phyloP scores from a whole-genome alignment of 148 eudicot species.

The Rhododendron mucronatum region DNA sequence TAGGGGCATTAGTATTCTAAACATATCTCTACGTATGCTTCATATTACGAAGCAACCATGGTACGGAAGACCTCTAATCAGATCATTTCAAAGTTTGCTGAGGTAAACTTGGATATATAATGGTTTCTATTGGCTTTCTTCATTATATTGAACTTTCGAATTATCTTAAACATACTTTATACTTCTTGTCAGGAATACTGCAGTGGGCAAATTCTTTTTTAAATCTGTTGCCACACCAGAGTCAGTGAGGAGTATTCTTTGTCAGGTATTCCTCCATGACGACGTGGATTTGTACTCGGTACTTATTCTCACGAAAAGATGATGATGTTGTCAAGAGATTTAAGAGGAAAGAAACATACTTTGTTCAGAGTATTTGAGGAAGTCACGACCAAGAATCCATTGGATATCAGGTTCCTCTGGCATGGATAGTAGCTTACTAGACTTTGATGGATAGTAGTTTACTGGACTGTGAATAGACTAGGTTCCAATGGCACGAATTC shows the following conservation, averaged over 20 bases:
- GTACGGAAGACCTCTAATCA: conserved; percentile 70
- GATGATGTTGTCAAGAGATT: background rate
- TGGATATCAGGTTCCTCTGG: background rate
- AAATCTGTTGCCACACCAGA: conserved; percentile 70
- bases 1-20: conserved; percentile 70
- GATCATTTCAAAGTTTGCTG: conserved; percentile 69
- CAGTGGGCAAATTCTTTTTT: conserved; percentile 72
- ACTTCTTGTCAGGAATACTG: conserved; percentile 62
- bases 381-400: background rate
- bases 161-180: background rate
- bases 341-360: background rate
- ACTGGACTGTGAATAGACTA: background rate
- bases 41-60: conserved; percentile 85
- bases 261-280: conserved; percentile 50
- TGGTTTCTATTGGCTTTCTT: background rate
- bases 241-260: conserved; percentile 76
- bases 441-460: background rate
- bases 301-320: background rate
- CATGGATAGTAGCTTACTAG: background rate
- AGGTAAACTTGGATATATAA: conserved; percentile 45
- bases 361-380: background rate
- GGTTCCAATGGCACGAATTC: background rate
- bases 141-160: background rate
- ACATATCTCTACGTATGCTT: conserved; percentile 94
- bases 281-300: background rate